Evolutionary conservation across 1,139 yeast genomes (phyloP).

Genomic region (Nematodospora anomalae): DNA sequence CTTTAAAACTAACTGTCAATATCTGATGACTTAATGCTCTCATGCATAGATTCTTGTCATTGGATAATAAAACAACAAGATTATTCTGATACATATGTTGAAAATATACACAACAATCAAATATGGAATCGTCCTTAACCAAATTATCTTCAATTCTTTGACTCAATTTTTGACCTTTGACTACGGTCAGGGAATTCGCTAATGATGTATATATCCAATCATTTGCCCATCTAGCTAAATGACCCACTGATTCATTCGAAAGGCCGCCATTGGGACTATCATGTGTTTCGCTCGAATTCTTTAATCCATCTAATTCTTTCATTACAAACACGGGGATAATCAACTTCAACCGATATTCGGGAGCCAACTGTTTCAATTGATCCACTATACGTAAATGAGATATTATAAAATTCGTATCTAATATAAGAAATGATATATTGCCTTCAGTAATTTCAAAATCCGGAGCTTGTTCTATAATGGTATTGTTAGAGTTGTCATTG

Average conservation of each 20-base stretch:
- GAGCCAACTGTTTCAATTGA: constrained; percentile 42
- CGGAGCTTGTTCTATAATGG: constrained; percentile 14
- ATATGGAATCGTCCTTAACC: constrained; percentile 74
- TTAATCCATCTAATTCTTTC: constrained; percentile 78
- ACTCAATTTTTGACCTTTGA: constrained; percentile 63
- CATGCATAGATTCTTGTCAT: constrained; percentile 79
- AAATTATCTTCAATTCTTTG: constrained; percentile 49
- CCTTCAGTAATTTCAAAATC: constrained; percentile 19
- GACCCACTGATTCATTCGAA: constrained; percentile 43
- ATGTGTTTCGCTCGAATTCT: constrained; percentile 40
- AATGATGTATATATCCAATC: constrained; percentile 73
- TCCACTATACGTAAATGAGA: constrained; percentile 62
- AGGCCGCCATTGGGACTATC: constrained; percentile 13
- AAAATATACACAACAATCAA: constrained; percentile 80
- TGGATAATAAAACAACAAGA: constrained; percentile 67
- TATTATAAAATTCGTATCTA: constrained; percentile 78
- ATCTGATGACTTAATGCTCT: constrained; percentile 72
- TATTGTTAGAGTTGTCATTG: constrained; percentile 19
- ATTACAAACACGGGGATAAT: constrained; percentile 72
- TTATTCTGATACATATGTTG: constrained; percentile 37
- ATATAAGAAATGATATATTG: constrained; percentile 45
- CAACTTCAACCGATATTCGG: constrained; percentile 45
- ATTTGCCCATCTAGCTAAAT: constrained; percentile 70
- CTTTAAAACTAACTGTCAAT: constrained; percentile 63
- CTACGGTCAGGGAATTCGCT: constrained; percentile 49